Evolutionary conservation across 345 rosid genomes (phyloP).

Genomic region (Pistacia atlantica): DNA sequence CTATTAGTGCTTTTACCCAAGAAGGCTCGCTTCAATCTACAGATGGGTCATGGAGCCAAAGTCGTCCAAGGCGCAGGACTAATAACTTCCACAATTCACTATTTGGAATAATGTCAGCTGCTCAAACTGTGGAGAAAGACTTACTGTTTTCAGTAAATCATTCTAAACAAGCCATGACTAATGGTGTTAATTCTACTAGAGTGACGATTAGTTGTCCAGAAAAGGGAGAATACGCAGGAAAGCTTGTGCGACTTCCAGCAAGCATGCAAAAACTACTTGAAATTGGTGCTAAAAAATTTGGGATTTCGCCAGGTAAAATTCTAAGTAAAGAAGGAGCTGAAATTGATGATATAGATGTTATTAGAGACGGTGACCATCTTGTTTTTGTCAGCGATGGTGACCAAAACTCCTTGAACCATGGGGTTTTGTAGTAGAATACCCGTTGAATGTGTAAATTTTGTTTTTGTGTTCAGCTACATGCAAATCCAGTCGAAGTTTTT

Average conservation of each 20-base stretch:
- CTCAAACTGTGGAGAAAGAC: slow-evolving; percentile 45
- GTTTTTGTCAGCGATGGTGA: slow-evolving; percentile 38
- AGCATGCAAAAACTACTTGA: slow-evolving; percentile 61
- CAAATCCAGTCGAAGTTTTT: slow-evolving; percentile 4
- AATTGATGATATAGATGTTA: slow-evolving; percentile 66
- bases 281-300: slow-evolving; percentile 62
- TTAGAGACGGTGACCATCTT: slow-evolving; percentile 88
- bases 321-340: slow-evolving; percentile 56
- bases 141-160: slow-evolving; percentile 32
- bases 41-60: slow-evolving; percentile 50
- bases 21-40: slow-evolving; percentile 31
- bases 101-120: slow-evolving; percentile 72
- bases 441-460: background rate
- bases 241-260: slow-evolving; percentile 65
- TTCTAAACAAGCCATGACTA: background rate
- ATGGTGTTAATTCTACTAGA: slow-evolving; percentile 36
- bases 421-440: background rate
- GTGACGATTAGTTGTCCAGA: slow-evolving; percentile 70
- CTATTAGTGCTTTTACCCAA: slow-evolving; percentile 40
- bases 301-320: slow-evolving; percentile 50
- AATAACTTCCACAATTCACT: slow-evolving; percentile 71
- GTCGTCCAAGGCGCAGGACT: slow-evolving; percentile 57
- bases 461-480: background rate
- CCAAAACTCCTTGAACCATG: slow-evolving; percentile 10
- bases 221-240: slow-evolving; percentile 48